Evolutionary conservation across 352 stramenopile genomes (phyloP).

Genomic region (Pythium rishiriense): DNA sequence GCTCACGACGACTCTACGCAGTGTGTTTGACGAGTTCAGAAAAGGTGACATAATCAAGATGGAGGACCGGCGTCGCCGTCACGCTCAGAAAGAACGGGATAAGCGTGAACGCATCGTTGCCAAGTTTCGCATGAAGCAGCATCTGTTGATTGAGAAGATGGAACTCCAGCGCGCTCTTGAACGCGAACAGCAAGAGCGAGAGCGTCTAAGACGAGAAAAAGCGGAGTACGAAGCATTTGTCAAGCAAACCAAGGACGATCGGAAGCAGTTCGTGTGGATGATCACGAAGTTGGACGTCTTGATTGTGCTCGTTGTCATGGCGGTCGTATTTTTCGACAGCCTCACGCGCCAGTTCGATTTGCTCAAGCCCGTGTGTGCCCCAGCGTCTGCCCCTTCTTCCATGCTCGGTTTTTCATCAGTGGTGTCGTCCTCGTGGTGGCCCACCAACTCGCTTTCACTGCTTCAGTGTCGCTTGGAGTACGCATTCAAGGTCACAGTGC

Average conservation of each 20-base stretch:
- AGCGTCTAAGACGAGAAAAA: constrained; percentile 31
- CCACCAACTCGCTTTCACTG: constrained; percentile 55
- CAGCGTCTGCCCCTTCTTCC: constrained; percentile 10
- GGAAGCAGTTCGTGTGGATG: constrained; percentile 56
- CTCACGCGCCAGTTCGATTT: constrained; percentile 53
- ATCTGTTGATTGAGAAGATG: constrained; percentile 65
- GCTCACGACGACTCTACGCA: constrained; percentile 58
- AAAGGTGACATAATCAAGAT: constrained; percentile 79
- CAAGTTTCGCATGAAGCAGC: constrained; percentile 71
- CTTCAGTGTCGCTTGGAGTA: constrained; percentile 73
- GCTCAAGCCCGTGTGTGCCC: constrained; percentile 52
- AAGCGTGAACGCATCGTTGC: constrained; percentile 61
- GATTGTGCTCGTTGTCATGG: constrained; percentile 72
- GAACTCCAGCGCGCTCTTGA: constrained; percentile 51
- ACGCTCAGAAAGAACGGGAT: constrained; percentile 54
- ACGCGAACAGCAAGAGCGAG: constrained; percentile 48
- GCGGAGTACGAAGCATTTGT: constrained; percentile 36
- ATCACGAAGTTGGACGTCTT: constrained; percentile 75
- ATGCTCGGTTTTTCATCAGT: constrained; percentile 25
- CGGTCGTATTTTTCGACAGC: constrained; percentile 76
- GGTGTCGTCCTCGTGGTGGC: constrained; percentile 45
- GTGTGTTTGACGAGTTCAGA: constrained; percentile 72
- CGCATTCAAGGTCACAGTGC: constrained; percentile 55
- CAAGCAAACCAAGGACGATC: constrained; percentile 34
- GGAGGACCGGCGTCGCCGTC: constrained; percentile 61